phyloP scores from a whole-genome alignment of 2,329 filamentous ascomycete species.

The Ophiostoma novo-ulmi region DNA sequence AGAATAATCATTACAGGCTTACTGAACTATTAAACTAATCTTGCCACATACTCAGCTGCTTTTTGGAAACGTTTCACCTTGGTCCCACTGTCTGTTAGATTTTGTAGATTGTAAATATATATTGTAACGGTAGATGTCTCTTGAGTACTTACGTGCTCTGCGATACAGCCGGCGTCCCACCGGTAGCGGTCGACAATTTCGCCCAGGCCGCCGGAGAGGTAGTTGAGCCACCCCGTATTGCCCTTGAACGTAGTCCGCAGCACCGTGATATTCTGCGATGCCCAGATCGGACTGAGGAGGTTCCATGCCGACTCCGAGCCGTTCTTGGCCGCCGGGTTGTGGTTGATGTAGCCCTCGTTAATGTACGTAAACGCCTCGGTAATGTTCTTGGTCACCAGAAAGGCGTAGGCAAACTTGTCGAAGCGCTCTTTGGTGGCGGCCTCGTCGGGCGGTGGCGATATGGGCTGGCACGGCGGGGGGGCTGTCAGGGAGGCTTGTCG shows the following conservation, averaged over 20 bases:
- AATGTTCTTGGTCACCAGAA: constrained; percentile 30
- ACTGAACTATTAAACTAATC: not conserved
- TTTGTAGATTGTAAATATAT: not conserved
- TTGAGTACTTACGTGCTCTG: not conserved
- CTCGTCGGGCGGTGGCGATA: constrained; percentile 27
- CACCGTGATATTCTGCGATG: constrained; percentile 29
- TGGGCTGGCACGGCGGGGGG: constrained; percentile 25
- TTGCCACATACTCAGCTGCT: not conserved
- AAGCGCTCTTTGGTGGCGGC: constrained; percentile 29
- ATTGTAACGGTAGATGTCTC: not conserved
- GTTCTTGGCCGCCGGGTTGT: constrained; percentile 29
- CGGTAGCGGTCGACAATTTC: not conserved
- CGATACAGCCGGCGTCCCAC: not conserved
- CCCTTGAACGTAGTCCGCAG: constrained; percentile 30
- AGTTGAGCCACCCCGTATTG: constrained; percentile 31
- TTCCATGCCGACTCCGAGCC: constrained; percentile 29
- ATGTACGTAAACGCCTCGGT: constrained; percentile 31
- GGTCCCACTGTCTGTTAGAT: not conserved
- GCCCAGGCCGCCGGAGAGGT: constrained; percentile 14
- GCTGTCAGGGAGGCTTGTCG: not conserved
- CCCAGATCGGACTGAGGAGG: constrained; percentile 31
- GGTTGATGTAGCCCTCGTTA: constrained; percentile 30
- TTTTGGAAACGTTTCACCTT: constrained; percentile 4
- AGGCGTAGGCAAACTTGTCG: constrained; percentile 30
- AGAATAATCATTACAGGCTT: not conserved